These are phyloP conservation scores for Manihot esculenta DNA, from an alignment of 441 rosid genomes.

Conservation along the genomic window DNA sequence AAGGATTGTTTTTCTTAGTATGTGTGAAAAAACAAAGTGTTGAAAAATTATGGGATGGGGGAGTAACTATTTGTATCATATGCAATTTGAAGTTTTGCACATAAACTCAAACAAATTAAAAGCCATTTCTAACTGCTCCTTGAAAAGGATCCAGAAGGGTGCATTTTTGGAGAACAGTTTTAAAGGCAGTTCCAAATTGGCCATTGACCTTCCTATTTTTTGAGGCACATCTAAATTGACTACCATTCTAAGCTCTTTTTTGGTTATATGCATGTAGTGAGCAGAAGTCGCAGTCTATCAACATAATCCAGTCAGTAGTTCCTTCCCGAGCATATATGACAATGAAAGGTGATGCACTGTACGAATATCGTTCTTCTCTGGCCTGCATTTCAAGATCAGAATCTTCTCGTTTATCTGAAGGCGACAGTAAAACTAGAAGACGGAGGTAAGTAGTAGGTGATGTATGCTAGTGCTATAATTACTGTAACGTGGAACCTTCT, in stretches of 20 bases:
- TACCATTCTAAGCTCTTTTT: neutral
- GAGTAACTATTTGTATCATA: neutral
- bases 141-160: neutral
- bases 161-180: neutral
- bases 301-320: slow-evolving; percentile 50
- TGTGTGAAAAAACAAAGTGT: too few relatives aligned
- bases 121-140: neutral
- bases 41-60: too few relatives aligned
- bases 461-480: neutral
- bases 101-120: neutral
- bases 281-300: slow-evolving; percentile 31
- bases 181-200: neutral
- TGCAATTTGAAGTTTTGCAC: neutral
- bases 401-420: slow-evolving; percentile 50
- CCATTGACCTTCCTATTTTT: neutral
- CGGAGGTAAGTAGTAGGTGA: slow-evolving; percentile 44
- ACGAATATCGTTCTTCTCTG: slow-evolving; percentile 73
- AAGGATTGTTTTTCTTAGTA: too few relatives aligned
- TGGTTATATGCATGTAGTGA: slow-evolving; percentile 47
- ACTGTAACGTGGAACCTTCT: neutral
- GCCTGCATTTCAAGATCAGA: slow-evolving; percentile 65
- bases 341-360: slow-evolving; percentile 59
- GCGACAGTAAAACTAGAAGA: slow-evolving; percentile 34
- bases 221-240: neutral
- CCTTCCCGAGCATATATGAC: slow-evolving; percentile 54